Base-by-base conservation (phyloP, 306 rosid genomes). In the Aeschynomene evenia region DNA sequence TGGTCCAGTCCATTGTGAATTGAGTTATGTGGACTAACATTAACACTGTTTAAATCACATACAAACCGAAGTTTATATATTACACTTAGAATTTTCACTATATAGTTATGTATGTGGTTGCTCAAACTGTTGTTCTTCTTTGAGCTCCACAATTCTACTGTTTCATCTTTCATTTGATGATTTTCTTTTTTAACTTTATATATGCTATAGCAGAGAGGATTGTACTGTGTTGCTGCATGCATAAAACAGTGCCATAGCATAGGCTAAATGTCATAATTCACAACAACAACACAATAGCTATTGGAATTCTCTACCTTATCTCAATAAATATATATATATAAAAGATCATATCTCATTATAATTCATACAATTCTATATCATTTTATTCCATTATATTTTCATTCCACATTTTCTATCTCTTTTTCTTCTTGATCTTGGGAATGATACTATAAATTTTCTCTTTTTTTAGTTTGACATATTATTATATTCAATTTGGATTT, bases 1-100 rank as follows among this genome's bases (percentile, higher is more conserved):
- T 72, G 55, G 70, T 62, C 75, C 75, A 19, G 24, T 26, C 56
- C 15, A 29, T 55, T 37, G 6, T 55, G 74, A 71, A 71, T 31
- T 71, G 7, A 43, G 19, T 10, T 20, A 37, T 50, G 45, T 71
- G 24, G 45, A 9, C 23, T 19, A 31, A 68, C n/a, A n/a, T n/a
- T n/a, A n/a, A n/a, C n/a, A n/a, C 28, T 69, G 22, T 40, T 54
- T 8, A 69, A 55, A 37, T 53, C 54, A 68, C 21, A 34, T 43
- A n/a, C n/a, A n/a, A n/a, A n/a, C n/a, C n/a, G n/a, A n/a, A n/a
- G n/a, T n/a, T n/a, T n/a, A 18, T 36, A 18, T 8, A 33, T 34
- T 34, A 14, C 37, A 9, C 15, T 7, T 23, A 39, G 64, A 23
- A 68, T 5, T 68, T 52, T 39, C 0, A 19, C 34, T 70, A 42